phyloP scores from a whole-genome alignment of 2,329 filamentous ascomycete genomes.

The Pseudogymnoascus sp. region DNA sequence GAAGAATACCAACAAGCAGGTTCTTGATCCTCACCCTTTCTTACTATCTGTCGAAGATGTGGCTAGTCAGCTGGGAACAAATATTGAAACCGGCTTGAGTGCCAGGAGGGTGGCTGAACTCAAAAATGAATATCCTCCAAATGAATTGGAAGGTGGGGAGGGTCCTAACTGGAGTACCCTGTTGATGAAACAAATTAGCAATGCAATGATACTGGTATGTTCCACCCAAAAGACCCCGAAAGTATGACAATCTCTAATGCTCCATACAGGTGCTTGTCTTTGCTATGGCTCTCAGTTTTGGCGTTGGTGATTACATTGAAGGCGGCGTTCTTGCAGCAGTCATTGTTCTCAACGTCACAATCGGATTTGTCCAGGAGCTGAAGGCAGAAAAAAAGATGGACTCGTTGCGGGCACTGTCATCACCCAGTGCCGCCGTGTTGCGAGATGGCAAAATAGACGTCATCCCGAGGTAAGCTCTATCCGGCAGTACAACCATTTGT shows the following conservation, averaged over 20 bases:
- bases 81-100: conserved; percentile 59
- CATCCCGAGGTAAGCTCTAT: conserved; percentile 21
- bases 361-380: conserved; percentile 53
- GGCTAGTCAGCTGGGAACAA: conserved; percentile 50
- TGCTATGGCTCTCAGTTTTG: conserved; percentile 34
- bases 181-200: conserved; percentile 61
- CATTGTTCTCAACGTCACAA: conserved; percentile 47
- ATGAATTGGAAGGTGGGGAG: conserved; percentile 61
- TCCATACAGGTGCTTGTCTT: conserved; percentile 26
- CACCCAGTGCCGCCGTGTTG: conserved; percentile 46
- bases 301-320: conserved; percentile 47
- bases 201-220: conserved; percentile 66
- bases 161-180: conserved; percentile 65
- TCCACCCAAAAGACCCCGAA: not conserved
- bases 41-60: conserved; percentile 55
- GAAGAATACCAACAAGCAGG: conserved; percentile 4
- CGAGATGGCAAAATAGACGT: conserved; percentile 42
- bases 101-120: conserved; percentile 49
- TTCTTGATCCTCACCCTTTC: conserved; percentile 42
- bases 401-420: conserved; percentile 44
- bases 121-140: conserved; percentile 52
- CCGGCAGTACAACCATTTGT: not conserved
- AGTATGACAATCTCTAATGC: conserved; percentile 35
- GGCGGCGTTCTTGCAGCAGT: conserved; percentile 50
- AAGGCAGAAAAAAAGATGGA: conserved; percentile 52